A percentile compares a stretch with the other conserved stretches of the same genome.
Evolutionary conservation across 1,139 yeast genomes (phyloP).

Genomic region (Saccharomyces hybrid): DNA sequence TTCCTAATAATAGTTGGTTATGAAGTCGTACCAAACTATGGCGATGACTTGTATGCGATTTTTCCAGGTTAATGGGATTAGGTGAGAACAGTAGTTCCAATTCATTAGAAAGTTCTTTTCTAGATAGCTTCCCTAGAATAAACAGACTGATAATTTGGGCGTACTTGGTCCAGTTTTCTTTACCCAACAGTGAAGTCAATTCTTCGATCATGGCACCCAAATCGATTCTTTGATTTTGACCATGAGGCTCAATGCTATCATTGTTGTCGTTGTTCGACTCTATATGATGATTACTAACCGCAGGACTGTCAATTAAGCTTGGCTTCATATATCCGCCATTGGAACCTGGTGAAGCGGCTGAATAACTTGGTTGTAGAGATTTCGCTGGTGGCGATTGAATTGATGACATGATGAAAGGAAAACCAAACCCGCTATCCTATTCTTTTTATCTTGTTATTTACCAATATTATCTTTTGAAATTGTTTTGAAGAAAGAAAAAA

Average conservation of each 20-base stretch:
- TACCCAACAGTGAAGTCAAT: slow-evolving; percentile 64
- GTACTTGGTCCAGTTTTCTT: slow-evolving; percentile 72
- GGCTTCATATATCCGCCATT: slow-evolving; percentile 3
- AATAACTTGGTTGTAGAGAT: slow-evolving; percentile 2
- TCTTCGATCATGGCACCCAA: slow-evolving; percentile 67
- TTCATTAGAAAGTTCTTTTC: slow-evolving; percentile 50
- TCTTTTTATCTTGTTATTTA: background rate
- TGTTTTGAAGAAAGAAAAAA: background rate
- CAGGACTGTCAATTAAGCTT: slow-evolving; percentile 4
- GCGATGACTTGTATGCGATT: slow-evolving; percentile 4
- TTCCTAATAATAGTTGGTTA: slow-evolving; percentile 71
- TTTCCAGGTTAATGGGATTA: slow-evolving; percentile 13
- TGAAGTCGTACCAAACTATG: slow-evolving; percentile 43
- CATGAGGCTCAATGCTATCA: slow-evolving; percentile 1
- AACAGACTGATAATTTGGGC: slow-evolving; percentile 72
- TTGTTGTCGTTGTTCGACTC: background rate
- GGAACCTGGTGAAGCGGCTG: slow-evolving; percentile 4
- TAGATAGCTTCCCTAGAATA: slow-evolving; percentile 69
- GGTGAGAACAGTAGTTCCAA: slow-evolving; percentile 22
- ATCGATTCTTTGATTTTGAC: slow-evolving; percentile 47
- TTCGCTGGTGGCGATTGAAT: slow-evolving; percentile 2
- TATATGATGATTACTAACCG: background rate
- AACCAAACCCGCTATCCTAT: background rate
- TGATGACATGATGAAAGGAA: background rate
- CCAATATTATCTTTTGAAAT: background rate